Evolutionary conservation across 805 yeast species (phyloP).

Genomic region (Komagataella kurtzmanii): DNA sequence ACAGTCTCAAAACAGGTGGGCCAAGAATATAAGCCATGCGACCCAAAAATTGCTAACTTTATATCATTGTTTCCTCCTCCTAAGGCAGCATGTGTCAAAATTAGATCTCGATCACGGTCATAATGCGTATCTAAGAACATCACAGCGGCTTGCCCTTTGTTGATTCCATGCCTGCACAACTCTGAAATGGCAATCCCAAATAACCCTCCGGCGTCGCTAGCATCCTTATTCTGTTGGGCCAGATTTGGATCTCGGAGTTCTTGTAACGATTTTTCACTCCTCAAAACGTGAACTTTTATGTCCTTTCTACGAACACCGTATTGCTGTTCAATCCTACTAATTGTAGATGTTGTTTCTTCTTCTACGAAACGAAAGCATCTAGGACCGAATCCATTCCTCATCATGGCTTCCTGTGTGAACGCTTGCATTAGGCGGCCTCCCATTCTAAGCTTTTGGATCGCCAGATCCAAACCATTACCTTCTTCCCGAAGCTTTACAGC

Average conservation of each 20-base stretch:
- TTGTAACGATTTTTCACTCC: conserved; percentile 49
- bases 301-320: conserved; percentile 29
- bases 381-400: conserved; percentile 61
- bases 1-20: conserved; percentile 73
- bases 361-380: conserved; percentile 56
- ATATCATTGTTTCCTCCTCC: conserved; percentile 74
- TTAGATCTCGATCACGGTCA: conserved; percentile 44
- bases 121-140: conserved; percentile 77
- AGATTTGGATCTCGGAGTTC: conserved; percentile 66
- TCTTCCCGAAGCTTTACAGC: conserved; percentile 31
- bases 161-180: conserved; percentile 33
- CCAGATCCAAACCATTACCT: conserved; percentile 55
- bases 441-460: conserved; percentile 59
- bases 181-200: conserved; percentile 75
- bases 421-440: conserved; percentile 88
- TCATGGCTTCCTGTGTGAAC: conserved; percentile 83
- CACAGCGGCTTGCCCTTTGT: conserved; percentile 59
- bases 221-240: conserved; percentile 80
- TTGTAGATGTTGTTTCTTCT: conserved; percentile 44
- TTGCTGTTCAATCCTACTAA: conserved; percentile 28
- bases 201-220: conserved; percentile 60
- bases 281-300: conserved; percentile 68
- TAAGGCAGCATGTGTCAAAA: conserved; percentile 83
- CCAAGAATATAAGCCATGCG: conserved; percentile 87
- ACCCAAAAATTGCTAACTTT: conserved; percentile 82